Percentiles rank a stretch among this genome's conserved stretches.
phyloP scores from a whole-genome alignment of 2,329 filamentous ascomycete genomes.

The Hypoxylon rubiginosum region DNA sequence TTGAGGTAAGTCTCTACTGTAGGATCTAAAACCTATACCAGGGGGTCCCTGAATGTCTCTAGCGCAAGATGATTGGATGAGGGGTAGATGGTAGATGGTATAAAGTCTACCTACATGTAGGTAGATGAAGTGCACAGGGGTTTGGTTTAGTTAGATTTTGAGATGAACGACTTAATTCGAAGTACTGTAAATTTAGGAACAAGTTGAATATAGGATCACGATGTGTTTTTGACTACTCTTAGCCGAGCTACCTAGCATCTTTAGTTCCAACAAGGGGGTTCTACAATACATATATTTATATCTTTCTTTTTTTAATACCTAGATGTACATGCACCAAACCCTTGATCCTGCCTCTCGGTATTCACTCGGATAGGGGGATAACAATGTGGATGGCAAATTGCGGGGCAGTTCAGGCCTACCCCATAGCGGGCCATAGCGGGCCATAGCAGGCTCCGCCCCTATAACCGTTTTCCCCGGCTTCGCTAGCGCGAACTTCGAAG shows the following conservation, averaged over 20 bases:
- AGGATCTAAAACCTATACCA: not conserved
- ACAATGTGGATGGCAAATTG: not conserved
- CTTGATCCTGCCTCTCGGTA: slow-evolving; percentile 2
- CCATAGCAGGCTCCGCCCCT: slow-evolving; percentile 10
- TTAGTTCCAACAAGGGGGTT: not conserved
- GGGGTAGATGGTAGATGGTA: not conserved
- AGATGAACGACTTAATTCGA: too few relatives aligned
- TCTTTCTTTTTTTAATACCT: not conserved
- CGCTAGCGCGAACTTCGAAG: slow-evolving; percentile 12
- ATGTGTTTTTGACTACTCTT: not conserved
- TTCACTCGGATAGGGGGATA: not conserved
- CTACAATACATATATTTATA: not conserved
- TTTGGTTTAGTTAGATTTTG: not conserved
- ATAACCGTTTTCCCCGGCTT: slow-evolving; percentile 9
- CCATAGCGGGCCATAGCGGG: not conserved
- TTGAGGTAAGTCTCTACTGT: not conserved
- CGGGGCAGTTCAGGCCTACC: slow-evolving; percentile 16
- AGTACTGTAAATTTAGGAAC: too few relatives aligned
- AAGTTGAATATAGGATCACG: not conserved
- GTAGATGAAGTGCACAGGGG: not conserved
- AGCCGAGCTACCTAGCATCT: not conserved
- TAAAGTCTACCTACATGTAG: too few relatives aligned
- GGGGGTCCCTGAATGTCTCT: not conserved
- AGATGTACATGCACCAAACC: not conserved
- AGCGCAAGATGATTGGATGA: not conserved